phyloP scores from a whole-genome alignment of 192 early-diverging fungal species.

The Jimgerdemannia lactiflua region DNA sequence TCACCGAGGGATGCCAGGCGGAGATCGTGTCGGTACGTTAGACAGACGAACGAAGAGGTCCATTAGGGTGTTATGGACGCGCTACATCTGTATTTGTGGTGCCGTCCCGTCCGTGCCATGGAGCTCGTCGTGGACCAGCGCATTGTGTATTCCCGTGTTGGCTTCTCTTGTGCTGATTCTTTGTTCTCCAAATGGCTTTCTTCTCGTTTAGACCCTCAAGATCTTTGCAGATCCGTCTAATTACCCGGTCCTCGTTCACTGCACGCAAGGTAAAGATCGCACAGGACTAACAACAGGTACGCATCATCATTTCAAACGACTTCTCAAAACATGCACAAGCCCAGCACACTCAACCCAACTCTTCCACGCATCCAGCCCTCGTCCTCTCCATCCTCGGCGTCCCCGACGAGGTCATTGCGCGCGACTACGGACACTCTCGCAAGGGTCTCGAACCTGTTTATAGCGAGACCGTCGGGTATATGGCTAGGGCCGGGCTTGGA shows the following conservation, averaged over 20 bases:
- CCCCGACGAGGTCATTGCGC: constrained; percentile 48
- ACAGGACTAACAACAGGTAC: constrained; percentile 51
- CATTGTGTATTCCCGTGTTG: too few relatives aligned
- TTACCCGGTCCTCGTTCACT: constrained; percentile 64
- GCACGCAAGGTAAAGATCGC: constrained; percentile 66
- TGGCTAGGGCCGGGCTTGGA: constrained; percentile 49
- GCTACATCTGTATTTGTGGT: too few relatives aligned
- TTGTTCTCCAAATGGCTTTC: too few relatives aligned
- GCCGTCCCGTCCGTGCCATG: too few relatives aligned
- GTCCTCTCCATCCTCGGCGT: constrained; percentile 49
- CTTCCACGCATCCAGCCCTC: constrained; percentile 22
- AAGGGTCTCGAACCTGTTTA: constrained; percentile 37
- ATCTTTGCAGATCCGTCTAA: constrained; percentile 48
- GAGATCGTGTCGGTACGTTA: constrained; percentile 22
- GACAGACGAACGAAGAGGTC: too few relatives aligned
- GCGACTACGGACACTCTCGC: constrained; percentile 53
- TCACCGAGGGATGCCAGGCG: constrained; percentile 27
- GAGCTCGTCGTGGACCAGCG: too few relatives aligned
- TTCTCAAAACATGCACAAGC: neutral
- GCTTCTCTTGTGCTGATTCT: too few relatives aligned
- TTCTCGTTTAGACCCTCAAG: constrained; percentile 25
- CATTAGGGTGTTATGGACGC: too few relatives aligned
- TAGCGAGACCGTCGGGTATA: constrained; percentile 44
- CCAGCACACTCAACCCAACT: neutral
- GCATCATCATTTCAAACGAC: neutral